These are phyloP conservation scores for Trichoderma semiorbis DNA, from an alignment of 2,329 filamentous ascomycete genomes.

Conservation along the genomic window DNA sequence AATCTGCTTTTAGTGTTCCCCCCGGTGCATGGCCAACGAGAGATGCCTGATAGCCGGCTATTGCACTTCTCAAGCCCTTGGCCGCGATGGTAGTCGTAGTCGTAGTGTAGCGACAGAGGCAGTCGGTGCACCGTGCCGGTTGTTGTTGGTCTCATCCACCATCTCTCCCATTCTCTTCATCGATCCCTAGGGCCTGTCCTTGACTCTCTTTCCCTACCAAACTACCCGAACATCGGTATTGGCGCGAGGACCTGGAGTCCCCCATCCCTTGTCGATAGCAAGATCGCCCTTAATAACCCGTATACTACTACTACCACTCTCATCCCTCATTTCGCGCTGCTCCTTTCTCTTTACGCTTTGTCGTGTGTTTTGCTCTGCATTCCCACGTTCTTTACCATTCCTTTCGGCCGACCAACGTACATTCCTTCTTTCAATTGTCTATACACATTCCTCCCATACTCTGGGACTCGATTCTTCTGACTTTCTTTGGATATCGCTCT, in stretches of 20 bases:
- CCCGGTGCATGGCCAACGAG: not conserved
- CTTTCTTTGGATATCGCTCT: not conserved
- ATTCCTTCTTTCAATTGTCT: slow-evolving; percentile 17
- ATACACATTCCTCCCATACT: slow-evolving; percentile 13
- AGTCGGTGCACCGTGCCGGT: not conserved
- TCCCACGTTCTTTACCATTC: slow-evolving; percentile 19
- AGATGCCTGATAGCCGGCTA: slow-evolving; percentile 11
- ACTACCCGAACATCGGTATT: not conserved
- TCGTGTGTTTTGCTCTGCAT: slow-evolving; percentile 13
- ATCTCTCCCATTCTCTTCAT: not conserved
- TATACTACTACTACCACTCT: not conserved
- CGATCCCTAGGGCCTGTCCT: not conserved
- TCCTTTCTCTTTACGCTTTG: slow-evolving; percentile 8
- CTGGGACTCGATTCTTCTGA: not conserved
- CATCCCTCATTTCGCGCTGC: slow-evolving; percentile 3
- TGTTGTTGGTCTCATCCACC: slow-evolving; percentile 3
- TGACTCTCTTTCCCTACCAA: not conserved
- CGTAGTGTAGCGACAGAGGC: not conserved
- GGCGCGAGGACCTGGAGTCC: slow-evolving; percentile 9
- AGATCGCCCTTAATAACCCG: slow-evolving; percentile 11
- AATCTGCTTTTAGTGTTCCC: slow-evolving; percentile 15
- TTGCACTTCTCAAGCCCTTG: not conserved
- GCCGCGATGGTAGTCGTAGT: not conserved
- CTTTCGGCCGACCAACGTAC: slow-evolving; percentile 16
- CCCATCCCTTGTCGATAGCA: slow-evolving; percentile 14